phyloP scores from a whole-genome alignment of 2,329 filamentous ascomycete genomes.

The Helotiales sp. region DNA sequence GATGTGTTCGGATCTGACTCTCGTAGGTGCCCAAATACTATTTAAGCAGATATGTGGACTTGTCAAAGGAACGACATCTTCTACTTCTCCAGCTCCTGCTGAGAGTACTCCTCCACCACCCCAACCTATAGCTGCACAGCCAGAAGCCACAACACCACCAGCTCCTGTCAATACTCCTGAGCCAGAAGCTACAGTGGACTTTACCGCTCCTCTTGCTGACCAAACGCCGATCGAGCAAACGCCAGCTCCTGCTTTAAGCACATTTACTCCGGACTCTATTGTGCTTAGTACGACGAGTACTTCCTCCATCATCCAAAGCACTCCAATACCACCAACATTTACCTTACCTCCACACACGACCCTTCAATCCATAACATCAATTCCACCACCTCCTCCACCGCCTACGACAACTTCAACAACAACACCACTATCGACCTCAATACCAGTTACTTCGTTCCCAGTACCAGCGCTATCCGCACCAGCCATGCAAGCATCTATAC shows the following conservation, averaged over 20 bases:
- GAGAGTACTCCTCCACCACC: neutral
- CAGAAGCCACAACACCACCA: neutral
- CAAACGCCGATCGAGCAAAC: neutral
- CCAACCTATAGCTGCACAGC: neutral
- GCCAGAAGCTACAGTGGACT: neutral
- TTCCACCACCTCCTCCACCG: neutral
- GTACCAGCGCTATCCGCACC: neutral
- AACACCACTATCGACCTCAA: neutral
- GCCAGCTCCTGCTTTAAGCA: neutral
- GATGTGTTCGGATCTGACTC: neutral
- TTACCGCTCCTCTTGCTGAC: neutral
- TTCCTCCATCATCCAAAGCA: neutral
- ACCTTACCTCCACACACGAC: neutral
- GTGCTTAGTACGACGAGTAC: neutral
- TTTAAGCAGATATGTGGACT: constrained; percentile 1
- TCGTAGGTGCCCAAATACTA: neutral
- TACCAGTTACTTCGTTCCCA: neutral
- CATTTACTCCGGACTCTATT: neutral
- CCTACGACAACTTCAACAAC: neutral
- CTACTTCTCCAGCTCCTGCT: neutral
- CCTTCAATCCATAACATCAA: neutral
- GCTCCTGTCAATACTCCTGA: neutral
- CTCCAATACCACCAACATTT: neutral
- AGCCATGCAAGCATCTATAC: neutral
- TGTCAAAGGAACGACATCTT: neutral